Evolutionary conservation across 352 stramenopile genomes (phyloP).

Genomic region (Globisporangium iwayamae): DNA sequence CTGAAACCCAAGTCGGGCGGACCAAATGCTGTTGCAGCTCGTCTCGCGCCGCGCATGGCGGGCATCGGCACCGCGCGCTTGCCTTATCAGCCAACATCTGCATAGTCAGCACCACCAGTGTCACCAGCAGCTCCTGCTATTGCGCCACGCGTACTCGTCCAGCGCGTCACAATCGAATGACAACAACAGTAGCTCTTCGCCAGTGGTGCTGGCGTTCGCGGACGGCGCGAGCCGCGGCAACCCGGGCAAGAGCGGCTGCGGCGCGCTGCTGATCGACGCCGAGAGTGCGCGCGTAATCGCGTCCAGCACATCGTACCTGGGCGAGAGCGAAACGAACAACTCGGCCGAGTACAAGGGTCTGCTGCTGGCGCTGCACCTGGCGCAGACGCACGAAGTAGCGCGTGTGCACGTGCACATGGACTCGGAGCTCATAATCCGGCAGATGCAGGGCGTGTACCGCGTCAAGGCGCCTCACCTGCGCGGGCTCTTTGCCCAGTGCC

Average conservation of each 20-base stretch:
- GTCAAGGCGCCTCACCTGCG: conserved; percentile 63
- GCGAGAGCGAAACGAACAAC: conserved; percentile 71
- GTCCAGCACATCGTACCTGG: conserved; percentile 40
- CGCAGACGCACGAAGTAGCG: conserved; percentile 28
- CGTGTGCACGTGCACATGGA: conserved; percentile 66
- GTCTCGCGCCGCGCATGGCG: background rate
- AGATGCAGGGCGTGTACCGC: conserved; percentile 71
- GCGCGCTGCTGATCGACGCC: conserved; percentile 49
- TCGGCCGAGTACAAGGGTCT: conserved; percentile 66
- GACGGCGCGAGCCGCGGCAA: conserved; percentile 75
- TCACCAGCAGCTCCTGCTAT: background rate
- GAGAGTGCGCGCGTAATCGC: conserved; percentile 38
- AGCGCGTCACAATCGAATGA: background rate
- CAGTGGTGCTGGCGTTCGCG: conserved; percentile 40
- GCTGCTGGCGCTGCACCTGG: conserved; percentile 55
- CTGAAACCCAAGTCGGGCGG: no score
- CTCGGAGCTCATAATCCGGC: conserved; percentile 74
- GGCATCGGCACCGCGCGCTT: background rate
- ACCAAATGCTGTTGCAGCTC: background rate
- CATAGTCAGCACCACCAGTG: background rate
- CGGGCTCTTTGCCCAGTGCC: conserved; percentile 37
- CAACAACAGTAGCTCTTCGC: background rate
- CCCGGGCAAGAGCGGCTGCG: conserved; percentile 55
- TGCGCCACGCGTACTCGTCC: background rate
- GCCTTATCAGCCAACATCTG: background rate